Base-by-base conservation (phyloP, 2,329 filamentous ascomycete species). In the Penicillium sp. region DNA sequence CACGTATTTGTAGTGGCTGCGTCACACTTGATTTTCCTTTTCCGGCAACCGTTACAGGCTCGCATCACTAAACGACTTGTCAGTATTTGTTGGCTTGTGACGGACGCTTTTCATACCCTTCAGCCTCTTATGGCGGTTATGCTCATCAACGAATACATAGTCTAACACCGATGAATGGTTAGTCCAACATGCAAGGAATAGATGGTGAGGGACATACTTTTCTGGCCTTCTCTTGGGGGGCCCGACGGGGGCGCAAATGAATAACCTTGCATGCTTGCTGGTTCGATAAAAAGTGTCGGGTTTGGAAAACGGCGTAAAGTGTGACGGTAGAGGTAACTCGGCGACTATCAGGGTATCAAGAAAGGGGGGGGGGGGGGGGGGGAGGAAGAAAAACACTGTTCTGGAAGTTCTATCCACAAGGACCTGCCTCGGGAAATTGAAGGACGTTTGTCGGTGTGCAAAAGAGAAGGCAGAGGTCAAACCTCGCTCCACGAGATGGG, bases 61-160 rank as follows among this genome's bases (percentile, higher is more conserved):
- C 94, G 88, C 92, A 96, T 97, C 52, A 97, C 93, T 96, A 62
- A 55, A 51, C 57, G 27, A 27, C 57, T 42, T 51, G 64, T 64
- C 43, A 57, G 52, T 62, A 49, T 63, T 17, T 36, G 15, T 21
- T 31, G 12, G 50, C 44, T 59, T 52, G 45, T 49, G 25, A 25
- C 19, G 19, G 51, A 35, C 44, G 15, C 13, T 49, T 50, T 42
- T 42, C 74, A 60, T 84, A 94, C 91, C 91, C 83, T 97, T 97
- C 62, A 97, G 81, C 68, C 93, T 86, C 78, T 97, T 97, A 78
- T 97, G 94, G 63, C 94, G 89, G 79, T 97, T 97, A 77, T 97
- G 94, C 76, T 97, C 93, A 76, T 97, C 93, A 57, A 97, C 94
- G 73, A 97, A 97, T 69, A 97, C 94, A 89, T 97, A 97, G 75